Conservation (phyloP, 768 basidiomycete genomes). For the Suillus subaureus region DNA sequence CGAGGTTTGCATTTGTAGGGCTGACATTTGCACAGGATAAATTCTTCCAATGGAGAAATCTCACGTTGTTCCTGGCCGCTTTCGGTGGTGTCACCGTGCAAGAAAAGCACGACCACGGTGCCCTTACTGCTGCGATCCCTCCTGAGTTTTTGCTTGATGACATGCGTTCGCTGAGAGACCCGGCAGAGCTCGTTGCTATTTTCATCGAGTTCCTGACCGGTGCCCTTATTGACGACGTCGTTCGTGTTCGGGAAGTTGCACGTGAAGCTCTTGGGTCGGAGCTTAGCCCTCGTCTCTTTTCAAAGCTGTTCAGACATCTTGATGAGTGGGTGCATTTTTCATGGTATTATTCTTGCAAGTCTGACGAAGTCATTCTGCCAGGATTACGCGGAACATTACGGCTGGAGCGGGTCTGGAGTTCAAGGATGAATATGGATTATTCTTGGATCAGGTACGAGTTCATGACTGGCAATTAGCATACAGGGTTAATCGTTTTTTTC, state of each 20-base stretch:
- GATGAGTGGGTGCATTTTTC: slow-evolving; percentile 58
- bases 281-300: slow-evolving; percentile 69
- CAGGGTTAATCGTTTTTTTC: slow-evolving; percentile 19
- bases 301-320: slow-evolving; percentile 66
- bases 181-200: slow-evolving; percentile 56
- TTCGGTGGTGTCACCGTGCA: slow-evolving; percentile 67
- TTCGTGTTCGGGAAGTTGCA: slow-evolving; percentile 74
- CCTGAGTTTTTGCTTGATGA: slow-evolving; percentile 65
- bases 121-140: slow-evolving; percentile 57
- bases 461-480: not conserved
- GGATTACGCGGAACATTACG: slow-evolving; percentile 55
- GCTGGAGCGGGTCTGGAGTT: slow-evolving; percentile 47
- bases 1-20: not conserved
- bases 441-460: slow-evolving; percentile 72
- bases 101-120: slow-evolving; percentile 52
- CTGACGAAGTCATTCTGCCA: slow-evolving; percentile 23
- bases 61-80: slow-evolving; percentile 76
- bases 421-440: slow-evolving; percentile 43
- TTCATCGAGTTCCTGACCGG: slow-evolving; percentile 75
- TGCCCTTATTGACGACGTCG: slow-evolving; percentile 61
- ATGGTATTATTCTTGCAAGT: not conserved
- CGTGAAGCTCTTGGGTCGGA: slow-evolving; percentile 82
- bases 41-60: slow-evolving; percentile 83
- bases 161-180: slow-evolving; percentile 64
- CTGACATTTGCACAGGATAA: slow-evolving; percentile 52